Base-by-base conservation (phyloP, 163 green algal genomes). In the Trebouxia gelatinosa region DNA sequence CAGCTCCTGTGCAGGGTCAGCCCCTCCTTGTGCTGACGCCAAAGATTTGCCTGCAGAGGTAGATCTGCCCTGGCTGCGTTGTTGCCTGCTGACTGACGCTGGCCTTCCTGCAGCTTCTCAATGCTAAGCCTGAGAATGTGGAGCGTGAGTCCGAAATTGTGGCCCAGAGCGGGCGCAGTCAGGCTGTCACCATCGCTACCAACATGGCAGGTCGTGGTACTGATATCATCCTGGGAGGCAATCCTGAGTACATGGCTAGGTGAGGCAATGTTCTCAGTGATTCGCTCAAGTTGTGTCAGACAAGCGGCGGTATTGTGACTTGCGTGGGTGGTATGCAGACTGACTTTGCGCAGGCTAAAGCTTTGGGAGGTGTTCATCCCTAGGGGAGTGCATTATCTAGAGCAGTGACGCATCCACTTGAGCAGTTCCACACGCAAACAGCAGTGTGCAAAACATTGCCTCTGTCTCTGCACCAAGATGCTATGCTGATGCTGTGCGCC, bases 101-200 rank as follows among this genome's bases (percentile, higher is more conserved):
- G n/a, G n/a, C 65, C 6, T 46, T 26, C 9, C 26, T 72, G 67
- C 85, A 96, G 89, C 84, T 99, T 54, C 85, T 99, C 77, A 99
- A 99, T 83, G 96, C 96, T 66, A 98, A 99, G 89, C 96, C 96
- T 0, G 96, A 99, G 90, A 98, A 98, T 77, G 96, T 99, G 76
- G 94, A 98, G 89, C 84, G 94, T 9, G 96, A 99, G 91, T 90
- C 82, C 58, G 95, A 99, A 89, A 98, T 98, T 77, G 94, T 99
- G 46, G 96, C 95, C 17, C 96, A 99, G 89, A 90, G 77, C 32
- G 96, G 96, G 1, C 91, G 96, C 5, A 85, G 83, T 67, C 89
- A 91, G 46, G 89, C 91, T 1, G 96, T 99, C 3, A 99, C 96
- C 50, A 97, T 99, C 66, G 94, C 95, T 65, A 99, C 96, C 79